Conservation (phyloP, 257 asterid species). For the Echites panduratus region DNA sequence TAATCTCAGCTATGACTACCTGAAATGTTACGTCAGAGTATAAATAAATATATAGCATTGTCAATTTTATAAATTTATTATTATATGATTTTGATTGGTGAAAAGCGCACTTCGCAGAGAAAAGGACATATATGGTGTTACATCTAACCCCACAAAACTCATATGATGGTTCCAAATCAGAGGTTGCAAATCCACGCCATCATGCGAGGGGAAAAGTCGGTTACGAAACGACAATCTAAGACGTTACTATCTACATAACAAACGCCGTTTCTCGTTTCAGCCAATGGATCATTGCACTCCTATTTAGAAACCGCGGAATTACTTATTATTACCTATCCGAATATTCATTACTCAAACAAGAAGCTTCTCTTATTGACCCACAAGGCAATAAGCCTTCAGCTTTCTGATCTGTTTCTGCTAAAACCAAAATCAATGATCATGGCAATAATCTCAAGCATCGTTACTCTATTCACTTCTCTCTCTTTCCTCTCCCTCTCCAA, state of each 20-base stretch:
- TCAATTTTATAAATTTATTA: too few species aligned
- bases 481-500: conserved; percentile 24
- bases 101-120: too few species aligned
- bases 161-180: background rate
- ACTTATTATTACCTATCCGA: background rate
- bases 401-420: background rate
- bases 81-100: too few species aligned
- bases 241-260: background rate
- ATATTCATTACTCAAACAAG: background rate
- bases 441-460: conserved; percentile 25
- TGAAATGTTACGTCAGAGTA: too few species aligned
- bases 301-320: too few species aligned
- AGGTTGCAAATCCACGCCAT: background rate
- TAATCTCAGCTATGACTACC: too few species aligned
- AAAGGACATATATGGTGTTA: background rate
- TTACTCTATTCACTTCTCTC: conserved; percentile 34
- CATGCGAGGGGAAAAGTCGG: background rate
- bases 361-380: background rate
- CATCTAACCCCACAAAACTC: background rate
- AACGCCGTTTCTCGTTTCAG: background rate
- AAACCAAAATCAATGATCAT: conserved; percentile 25
- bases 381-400: background rate
- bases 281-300: background rate
- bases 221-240: background rate
- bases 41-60: too few species aligned